Percentiles rank a stretch among this genome's conserved stretches.
Conservation (phyloP, 169 alveolate species). For the Theileria sp. region DNA sequence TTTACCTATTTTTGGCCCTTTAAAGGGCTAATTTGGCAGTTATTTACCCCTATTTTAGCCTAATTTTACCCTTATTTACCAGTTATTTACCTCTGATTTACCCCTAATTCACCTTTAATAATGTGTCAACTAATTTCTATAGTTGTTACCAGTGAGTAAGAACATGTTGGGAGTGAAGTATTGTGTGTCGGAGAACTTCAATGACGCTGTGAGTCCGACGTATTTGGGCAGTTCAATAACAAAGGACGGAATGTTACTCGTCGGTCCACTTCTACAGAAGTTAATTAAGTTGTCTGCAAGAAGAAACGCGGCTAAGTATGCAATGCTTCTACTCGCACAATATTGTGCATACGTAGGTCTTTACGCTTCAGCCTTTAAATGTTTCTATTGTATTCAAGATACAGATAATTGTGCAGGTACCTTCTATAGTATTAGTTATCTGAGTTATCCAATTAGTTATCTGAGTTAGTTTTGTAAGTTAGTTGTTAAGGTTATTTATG, state of each 20-base stretch:
- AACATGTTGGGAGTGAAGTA: slow-evolving; percentile 36
- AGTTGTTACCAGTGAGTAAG: slow-evolving; percentile 42
- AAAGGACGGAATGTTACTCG: slow-evolving; percentile 55
- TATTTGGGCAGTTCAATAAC: slow-evolving; percentile 42
- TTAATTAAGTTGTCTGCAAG: slow-evolving; percentile 49
- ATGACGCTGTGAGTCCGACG: slow-evolving; percentile 55
- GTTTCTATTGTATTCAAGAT: slow-evolving; percentile 64
- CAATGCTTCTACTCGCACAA: slow-evolving; percentile 59
- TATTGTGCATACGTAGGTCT: slow-evolving; percentile 65
- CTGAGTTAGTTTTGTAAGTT: too few relatives aligned
- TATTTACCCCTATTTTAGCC: too few relatives aligned
- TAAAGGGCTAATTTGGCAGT: too few relatives aligned
- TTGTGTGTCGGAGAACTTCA: slow-evolving; percentile 55
- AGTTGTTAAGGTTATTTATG: too few relatives aligned
- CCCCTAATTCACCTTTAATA: too few relatives aligned
- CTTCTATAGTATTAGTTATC: background rate
- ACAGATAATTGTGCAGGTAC: slow-evolving; percentile 52
- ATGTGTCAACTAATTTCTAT: too few relatives aligned
- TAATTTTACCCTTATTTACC: too few relatives aligned
- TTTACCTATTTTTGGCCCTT: too few relatives aligned
- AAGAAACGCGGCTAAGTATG: slow-evolving; percentile 56
- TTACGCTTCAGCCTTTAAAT: slow-evolving; percentile 55
- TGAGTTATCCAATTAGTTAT: too few relatives aligned
- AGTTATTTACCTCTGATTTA: too few relatives aligned
- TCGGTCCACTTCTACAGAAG: slow-evolving; percentile 64